Percentiles rank a stretch among this genome's conserved stretches.
These are phyloP conservation scores for Crassisporium funariophilum DNA, from an alignment of 768 basidiomycete genomes.

Conservation along the genomic window DNA sequence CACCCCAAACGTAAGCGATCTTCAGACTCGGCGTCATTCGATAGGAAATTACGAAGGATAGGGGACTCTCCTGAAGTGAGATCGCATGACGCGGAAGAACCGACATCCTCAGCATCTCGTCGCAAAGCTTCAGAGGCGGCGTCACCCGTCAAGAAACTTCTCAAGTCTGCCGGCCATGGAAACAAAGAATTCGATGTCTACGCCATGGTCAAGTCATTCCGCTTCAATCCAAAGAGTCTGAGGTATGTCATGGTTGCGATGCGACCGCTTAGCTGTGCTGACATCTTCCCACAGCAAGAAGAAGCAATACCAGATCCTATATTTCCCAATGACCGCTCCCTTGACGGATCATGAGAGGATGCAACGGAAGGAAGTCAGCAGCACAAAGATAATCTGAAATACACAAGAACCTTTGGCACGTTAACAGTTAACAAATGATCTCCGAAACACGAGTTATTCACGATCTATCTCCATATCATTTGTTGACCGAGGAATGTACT, in stretches of 20 bases:
- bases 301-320: slow-evolving; percentile 79
- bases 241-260: slow-evolving; percentile 29
- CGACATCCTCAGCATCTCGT: no score
- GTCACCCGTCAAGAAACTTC: slow-evolving; percentile 8
- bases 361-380: slow-evolving; percentile 53
- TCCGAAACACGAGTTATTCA: no score
- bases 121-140: slow-evolving; percentile 5
- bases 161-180: slow-evolving; percentile 10
- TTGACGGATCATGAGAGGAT: slow-evolving; percentile 55
- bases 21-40: slow-evolving; percentile 3
- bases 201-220: slow-evolving; percentile 44
- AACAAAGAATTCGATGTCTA: slow-evolving; percentile 17
- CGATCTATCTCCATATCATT: no score
- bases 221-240: slow-evolving; percentile 43
- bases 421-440: no score
- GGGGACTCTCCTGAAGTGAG: background rate
- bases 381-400: slow-evolving; percentile 40
- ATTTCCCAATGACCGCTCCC: slow-evolving; percentile 72
- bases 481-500: no score
- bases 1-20: slow-evolving; percentile 23
- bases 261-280: background rate
- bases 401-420: no score
- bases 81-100: background rate
- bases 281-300: slow-evolving; percentile 38
- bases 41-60: slow-evolving; percentile 1